Evolutionary conservation across 2,329 filamentous ascomycete species (phyloP).

Genomic region (Neocucurbitaria cava): DNA sequence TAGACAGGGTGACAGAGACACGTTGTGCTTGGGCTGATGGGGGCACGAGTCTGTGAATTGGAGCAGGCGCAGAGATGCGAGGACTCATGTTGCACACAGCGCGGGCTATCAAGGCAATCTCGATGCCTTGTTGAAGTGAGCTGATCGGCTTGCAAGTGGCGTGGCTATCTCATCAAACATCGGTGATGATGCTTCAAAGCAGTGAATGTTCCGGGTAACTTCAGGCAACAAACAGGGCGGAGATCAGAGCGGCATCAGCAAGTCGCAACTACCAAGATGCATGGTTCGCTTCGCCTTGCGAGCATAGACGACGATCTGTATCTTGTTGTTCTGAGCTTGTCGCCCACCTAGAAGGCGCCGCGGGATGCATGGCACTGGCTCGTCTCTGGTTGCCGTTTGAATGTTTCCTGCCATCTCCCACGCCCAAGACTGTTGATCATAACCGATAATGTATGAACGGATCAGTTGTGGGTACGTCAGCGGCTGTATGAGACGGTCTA

Average conservation of each 20-base stretch:
- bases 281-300: conserved; percentile 7
- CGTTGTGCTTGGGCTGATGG: neutral
- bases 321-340: neutral
- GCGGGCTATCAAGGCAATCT: neutral
- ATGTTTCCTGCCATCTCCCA: neutral
- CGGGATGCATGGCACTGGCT: neutral
- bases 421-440: conserved; percentile 6
- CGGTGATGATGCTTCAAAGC: neutral
- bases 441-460: neutral
- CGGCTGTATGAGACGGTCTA: conserved; percentile 21
- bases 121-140: neutral
- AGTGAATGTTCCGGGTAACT: conserved; percentile 2
- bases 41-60: neutral
- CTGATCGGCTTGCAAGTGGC: neutral
- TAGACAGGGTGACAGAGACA: neutral
- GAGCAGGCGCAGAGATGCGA: neutral
- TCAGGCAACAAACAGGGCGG: conserved; percentile 1
- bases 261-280: neutral
- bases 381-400: neutral
- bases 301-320: conserved; percentile 1
- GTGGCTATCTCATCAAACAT: neutral
- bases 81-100: no score
- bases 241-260: conserved; percentile 1
- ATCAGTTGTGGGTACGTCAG: conserved; percentile 17
- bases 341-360: neutral